Percentiles rank a stretch among this genome's conserved stretches.
phyloP scores from a whole-genome alignment of 306 rosid species.

The Carpinus viminea region DNA sequence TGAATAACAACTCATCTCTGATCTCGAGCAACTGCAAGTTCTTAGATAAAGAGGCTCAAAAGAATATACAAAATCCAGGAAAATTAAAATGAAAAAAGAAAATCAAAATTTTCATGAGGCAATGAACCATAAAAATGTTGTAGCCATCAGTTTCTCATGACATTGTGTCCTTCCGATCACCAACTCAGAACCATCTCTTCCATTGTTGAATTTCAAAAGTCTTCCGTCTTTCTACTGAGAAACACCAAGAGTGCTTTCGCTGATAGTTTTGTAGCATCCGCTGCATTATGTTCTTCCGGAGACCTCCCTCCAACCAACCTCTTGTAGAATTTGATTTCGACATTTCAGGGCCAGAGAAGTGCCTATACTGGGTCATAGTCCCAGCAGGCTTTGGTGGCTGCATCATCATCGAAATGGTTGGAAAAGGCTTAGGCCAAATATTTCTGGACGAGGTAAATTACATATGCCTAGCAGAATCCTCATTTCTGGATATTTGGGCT shows the following conservation, averaged over 20 bases:
- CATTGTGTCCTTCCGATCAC: too few species aligned
- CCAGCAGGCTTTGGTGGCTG: constrained; percentile 57
- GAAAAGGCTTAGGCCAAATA: constrained; percentile 44
- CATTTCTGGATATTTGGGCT: constrained; percentile 37
- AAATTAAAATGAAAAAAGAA: background rate
- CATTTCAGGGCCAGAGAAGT: constrained; percentile 37
- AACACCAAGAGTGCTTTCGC: background rate
- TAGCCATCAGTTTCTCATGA: too few species aligned
- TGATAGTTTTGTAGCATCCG: constrained; percentile 62
- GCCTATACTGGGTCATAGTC: constrained; percentile 54
- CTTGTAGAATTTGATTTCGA: constrained; percentile 31
- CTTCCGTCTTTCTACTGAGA: too few species aligned
- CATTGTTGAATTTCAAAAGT: too few species aligned
- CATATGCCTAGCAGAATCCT: constrained; percentile 58
- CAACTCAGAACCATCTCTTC: too few species aligned
- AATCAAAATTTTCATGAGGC: background rate
- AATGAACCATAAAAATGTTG: too few species aligned
- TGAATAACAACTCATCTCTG: constrained; percentile 1
- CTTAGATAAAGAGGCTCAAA: constrained; percentile 15
- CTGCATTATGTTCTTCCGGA: constrained; percentile 70
- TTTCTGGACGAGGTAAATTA: constrained; percentile 49
- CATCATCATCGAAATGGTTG: constrained; percentile 61
- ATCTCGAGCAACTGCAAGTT: constrained; percentile 5
- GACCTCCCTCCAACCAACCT: constrained; percentile 49
- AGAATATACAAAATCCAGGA: constrained; percentile 19